Evolutionary conservation across 495 filamentous ascomycete species (phyloP), one percentile per base, ranked within the genome.

Genomic region (Lophium mytilinum): DNA sequence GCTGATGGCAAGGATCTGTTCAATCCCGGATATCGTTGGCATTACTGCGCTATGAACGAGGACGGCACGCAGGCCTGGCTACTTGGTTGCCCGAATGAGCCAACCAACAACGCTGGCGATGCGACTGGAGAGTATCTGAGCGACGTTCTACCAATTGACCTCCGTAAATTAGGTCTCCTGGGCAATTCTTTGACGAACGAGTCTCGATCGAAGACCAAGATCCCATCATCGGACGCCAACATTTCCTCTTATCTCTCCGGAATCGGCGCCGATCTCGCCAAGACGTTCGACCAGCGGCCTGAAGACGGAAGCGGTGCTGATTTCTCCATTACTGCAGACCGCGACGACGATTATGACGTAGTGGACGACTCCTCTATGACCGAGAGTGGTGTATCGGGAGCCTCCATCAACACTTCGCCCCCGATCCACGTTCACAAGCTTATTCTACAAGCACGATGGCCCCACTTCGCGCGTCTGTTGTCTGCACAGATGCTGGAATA

Each of bases 51-150:
- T 0, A 84, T 95, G 70, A 90, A 96, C 67, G 83, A 93, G 59
- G 85, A 90, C 53, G 90, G 89, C 0, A 96, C 93, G 2, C 95
- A 94, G 63, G 92, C 90, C 9, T 98, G 95, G 89, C 74, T 98
- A 8, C 78, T 98, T n/a, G 93, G 93, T 18, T 95, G 90, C 66
- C 84, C 84, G 9, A 87, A 84, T 4, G 89, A 96, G 56, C 53
- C 73, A 24, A 66, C 74, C n/a, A 78, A 71, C n/a, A 69, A 70
- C 59, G 69, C 61, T 45, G 75, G 73, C 15, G 75, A 72, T 42
- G 78, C 83, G 37, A 76, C 86, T 33, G 90, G 95, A 63, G 94
- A 96, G 68, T 92, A 91, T 63, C 79, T 98, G 56, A 93, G 89
- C 61, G 90, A 98, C 67, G 86, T 98, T 37, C 81, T 97, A 63